Base-by-base conservation (phyloP, 805 yeast species). In the Pichia nanzhaoensis region DNA sequence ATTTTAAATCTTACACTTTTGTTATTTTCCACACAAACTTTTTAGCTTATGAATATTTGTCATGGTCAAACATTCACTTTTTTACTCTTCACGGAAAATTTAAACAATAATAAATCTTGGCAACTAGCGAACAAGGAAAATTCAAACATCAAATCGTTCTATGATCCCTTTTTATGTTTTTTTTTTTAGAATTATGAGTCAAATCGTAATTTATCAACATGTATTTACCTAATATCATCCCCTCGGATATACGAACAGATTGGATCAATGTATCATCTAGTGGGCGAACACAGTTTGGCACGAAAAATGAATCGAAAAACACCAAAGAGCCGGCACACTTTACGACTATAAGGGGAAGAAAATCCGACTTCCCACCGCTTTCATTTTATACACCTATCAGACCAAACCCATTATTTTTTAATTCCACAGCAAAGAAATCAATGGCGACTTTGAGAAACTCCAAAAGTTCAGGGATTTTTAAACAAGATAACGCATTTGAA, bases 181-280 rank as follows among this genome's bases (percentile, higher is more conserved):
- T 24, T 22, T 32, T 10, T 21, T 16, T 8, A 6, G 14, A 12
- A 27, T 17, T 22, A 3, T 19, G 19, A 7, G 19, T 8, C 8
- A 36, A 9, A 27, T 2, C 16, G n/a, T 9, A n/a, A 20, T 5
- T 12, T 7, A 3, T 6, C 5, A 17, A 16, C 24, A 75, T 75
- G 81, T 74, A 70, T 51, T 55, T 74, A 39, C 80, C 81, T 9
- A 64, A 64, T 40, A 45, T 75, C 42, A 66, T 73, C 16, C 69
- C 77, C 0, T 57, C 68, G 18, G 75, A 73, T 45, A 66, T 71
- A 14, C 76, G 69, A 52, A 66, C 65, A 34, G 58, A 71, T 10
- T 74, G 80, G 79, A 54, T 53, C 56, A 48, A 50, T n/a, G 49
- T 47, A 22, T 45, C 59, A 12, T 37, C 40, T 42, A 44, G 31